Percentiles rank a stretch among this genome's conserved stretches.
Conservation (phyloP, 495 filamentous ascomycete genomes). For the Alectoria sarmentosa region DNA sequence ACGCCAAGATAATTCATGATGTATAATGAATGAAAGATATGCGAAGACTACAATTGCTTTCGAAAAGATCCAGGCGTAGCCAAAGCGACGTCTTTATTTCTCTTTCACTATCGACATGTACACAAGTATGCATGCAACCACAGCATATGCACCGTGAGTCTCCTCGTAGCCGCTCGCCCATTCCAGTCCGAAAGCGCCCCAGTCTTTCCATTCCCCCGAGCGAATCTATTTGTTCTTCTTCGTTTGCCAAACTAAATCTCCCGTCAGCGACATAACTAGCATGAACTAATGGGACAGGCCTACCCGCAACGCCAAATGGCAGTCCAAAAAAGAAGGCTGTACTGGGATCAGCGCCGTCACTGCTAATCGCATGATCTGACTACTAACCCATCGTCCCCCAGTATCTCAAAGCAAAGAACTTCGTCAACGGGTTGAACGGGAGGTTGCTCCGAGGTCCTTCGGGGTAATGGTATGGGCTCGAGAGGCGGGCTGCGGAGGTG, state of each 20-base stretch:
- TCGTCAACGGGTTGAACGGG: slow-evolving; percentile 91
- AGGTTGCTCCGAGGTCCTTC: slow-evolving; percentile 92
- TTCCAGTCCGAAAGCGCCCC: neutral
- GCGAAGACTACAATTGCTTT: neutral
- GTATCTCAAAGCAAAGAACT: slow-evolving; percentile 74
- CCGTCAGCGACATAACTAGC: slow-evolving; percentile 8
- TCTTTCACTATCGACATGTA: neutral
- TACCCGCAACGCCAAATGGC: slow-evolving; percentile 80
- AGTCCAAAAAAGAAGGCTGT: slow-evolving; percentile 65
- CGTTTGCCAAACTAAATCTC: slow-evolving; percentile 70
- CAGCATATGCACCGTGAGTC: neutral
- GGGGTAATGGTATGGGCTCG: slow-evolving; percentile 94
- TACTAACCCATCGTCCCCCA: slow-evolving; percentile 69
- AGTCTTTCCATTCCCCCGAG: neutral
- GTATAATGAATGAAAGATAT: neutral
- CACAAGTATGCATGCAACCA: neutral
- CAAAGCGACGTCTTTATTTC: neutral
- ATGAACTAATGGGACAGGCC: slow-evolving; percentile 32
- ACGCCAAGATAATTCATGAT: too few species aligned
- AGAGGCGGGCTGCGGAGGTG: slow-evolving; percentile 76
- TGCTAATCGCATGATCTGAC: slow-evolving; percentile 18
- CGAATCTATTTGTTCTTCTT: slow-evolving; percentile 49
- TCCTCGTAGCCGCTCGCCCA: neutral
- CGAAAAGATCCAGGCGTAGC: neutral
- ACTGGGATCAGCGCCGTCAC: slow-evolving; percentile 31